A percentile compares a stretch with the other conserved stretches of the same genome.
These are phyloP conservation scores for Fraxinus xanthoxyloides DNA, from an alignment of 305 asterid genomes.

Conservation along the genomic window DNA sequence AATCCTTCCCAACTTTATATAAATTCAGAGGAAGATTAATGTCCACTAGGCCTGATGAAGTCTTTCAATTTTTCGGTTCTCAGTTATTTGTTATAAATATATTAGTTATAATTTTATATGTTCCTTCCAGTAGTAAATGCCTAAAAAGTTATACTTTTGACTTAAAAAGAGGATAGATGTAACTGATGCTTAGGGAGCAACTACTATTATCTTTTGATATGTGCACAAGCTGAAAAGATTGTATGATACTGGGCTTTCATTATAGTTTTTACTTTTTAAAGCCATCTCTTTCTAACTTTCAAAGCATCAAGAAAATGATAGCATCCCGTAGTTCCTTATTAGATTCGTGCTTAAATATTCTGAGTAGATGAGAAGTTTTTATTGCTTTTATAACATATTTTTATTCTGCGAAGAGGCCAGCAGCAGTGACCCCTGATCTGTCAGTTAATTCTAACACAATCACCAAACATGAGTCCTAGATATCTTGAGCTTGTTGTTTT, in stretches of 20 bases:
- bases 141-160: background rate
- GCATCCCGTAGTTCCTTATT: constrained; percentile 1
- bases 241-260: background rate
- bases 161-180: background rate
- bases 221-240: background rate
- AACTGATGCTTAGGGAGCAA: background rate
- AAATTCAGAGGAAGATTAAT: background rate
- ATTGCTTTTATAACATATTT: background rate
- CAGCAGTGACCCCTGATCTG: background rate
- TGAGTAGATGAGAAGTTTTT: constrained; percentile 9
- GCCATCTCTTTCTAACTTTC: background rate
- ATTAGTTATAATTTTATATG: background rate
- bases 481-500: background rate
- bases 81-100: background rate
- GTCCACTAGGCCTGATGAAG: background rate
- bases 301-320: constrained; percentile 13
- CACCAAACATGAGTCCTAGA: background rate
- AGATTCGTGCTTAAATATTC: background rate
- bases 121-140: background rate
- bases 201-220: background rate
- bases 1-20: background rate
- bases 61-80: background rate
- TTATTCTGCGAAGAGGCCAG: background rate
- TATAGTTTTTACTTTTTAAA: constrained; percentile 3
- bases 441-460: background rate